phyloP scores from a whole-genome alignment of 202 grass and related monocot genomes.

The Eragrostis tef region DNA sequence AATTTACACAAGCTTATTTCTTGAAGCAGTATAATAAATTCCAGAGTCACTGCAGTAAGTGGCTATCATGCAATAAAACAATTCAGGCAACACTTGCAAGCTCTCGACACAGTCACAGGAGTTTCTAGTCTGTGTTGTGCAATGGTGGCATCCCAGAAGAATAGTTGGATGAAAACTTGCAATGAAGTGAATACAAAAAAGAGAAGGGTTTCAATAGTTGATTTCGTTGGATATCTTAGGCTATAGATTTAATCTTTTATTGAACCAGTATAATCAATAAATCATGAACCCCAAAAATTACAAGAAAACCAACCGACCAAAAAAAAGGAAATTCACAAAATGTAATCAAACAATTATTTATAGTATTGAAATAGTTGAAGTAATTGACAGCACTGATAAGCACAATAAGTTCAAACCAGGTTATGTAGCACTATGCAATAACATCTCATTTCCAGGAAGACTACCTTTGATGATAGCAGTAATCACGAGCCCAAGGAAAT shows the following conservation, averaged over 20 bases:
- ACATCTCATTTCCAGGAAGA: constrained; percentile 25
- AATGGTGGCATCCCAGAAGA: constrained; percentile 6
- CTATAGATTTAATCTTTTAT: constrained; percentile 18
- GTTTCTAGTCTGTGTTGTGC: background rate
- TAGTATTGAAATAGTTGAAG: constrained; percentile 28
- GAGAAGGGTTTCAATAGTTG: background rate
- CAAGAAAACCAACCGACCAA: constrained; percentile 1
- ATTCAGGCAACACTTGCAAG: constrained; percentile 10
- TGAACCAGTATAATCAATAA: constrained; percentile 7
- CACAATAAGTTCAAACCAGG: constrained; percentile 21
- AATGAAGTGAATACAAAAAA: constrained; percentile 27
- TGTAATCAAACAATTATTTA: background rate
- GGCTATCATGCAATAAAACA: constrained; percentile 25
- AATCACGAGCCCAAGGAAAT: constrained; percentile 76
- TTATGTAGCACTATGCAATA: constrained; percentile 7
- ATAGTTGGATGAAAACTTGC: constrained; percentile 19
- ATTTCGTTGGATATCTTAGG: background rate
- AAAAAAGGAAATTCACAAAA: background rate
- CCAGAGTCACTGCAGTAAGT: background rate
- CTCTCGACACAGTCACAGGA: constrained; percentile 3
- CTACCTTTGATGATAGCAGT: constrained; percentile 86
- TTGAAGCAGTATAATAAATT: constrained; percentile 22
- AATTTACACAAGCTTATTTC: constrained; percentile 36
- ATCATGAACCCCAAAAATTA: background rate
- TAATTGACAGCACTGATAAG: constrained; percentile 6